Evolutionary conservation across 176 grass and related monocot genomes (phyloP).

Genomic region (Carex myosuroides): DNA sequence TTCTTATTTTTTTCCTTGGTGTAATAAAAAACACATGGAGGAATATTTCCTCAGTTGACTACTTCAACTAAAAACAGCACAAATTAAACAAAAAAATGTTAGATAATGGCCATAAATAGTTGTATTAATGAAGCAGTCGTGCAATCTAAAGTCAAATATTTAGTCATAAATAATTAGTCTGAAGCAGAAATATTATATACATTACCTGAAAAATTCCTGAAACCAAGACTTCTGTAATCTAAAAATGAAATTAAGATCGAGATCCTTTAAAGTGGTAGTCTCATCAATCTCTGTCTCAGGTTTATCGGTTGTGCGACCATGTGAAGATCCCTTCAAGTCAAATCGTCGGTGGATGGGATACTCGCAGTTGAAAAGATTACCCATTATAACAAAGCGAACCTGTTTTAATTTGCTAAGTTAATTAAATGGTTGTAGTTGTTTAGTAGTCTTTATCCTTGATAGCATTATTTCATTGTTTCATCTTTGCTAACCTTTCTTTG

Average conservation of each 20-base stretch:
- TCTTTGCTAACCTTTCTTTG: slow-evolving; percentile 59
- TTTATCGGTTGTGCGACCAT: slow-evolving; percentile 74
- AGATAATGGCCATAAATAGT: background rate
- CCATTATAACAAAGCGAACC: slow-evolving; percentile 92
- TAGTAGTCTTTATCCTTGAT: background rate
- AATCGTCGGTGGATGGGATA: slow-evolving; percentile 60
- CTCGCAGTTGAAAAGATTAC: slow-evolving; percentile 61
- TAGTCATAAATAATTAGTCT: background rate
- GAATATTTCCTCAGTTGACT: background rate
- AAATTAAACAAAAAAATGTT: background rate
- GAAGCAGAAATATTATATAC: background rate
- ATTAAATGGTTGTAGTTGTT: background rate
- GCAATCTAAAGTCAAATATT: background rate
- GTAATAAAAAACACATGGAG: background rate
- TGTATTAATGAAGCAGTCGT: background rate
- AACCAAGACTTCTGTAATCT: slow-evolving; percentile 56
- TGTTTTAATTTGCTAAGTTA: slow-evolving; percentile 11
- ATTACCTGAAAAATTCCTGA: slow-evolving; percentile 55
- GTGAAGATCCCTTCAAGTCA: slow-evolving; percentile 76
- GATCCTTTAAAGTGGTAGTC: slow-evolving; percentile 68
- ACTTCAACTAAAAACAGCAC: background rate
- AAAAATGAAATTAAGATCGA: slow-evolving; percentile 88
- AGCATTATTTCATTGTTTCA: background rate
- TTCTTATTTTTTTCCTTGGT: background rate
- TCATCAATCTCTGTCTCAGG: slow-evolving; percentile 63